Evolutionary conservation across 1,139 yeast species (phyloP), one percentile per base, ranked within the genome.

Genomic region (Magnusiomyces paraingens): DNA sequence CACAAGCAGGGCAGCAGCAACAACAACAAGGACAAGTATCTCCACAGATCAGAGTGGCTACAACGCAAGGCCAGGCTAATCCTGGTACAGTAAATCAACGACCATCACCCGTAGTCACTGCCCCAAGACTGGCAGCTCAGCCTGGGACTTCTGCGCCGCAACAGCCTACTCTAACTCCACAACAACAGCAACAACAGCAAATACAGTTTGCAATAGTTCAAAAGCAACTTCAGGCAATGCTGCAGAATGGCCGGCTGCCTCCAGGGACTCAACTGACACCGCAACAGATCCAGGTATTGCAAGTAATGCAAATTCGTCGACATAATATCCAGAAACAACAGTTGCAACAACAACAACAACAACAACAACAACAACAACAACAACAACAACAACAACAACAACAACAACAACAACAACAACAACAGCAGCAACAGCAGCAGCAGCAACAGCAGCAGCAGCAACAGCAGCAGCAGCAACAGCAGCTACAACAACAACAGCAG

Each of bases 221-320:
- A 42, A 50, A 48, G 18, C 57, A 55, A 45, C 39, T 52, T 47
- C 51, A 47, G 32, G 51, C 47, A 17, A 36, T 51, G 12, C 11
- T 41, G 11, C 47, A 50, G 29, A 26, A 47, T 20, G 46, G 39
- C 17, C 43, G 43, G 8, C 5, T 49, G 41, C 46, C 22, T 12
- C 52, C 44, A 42, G 49, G 44, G 32, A 26, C 32, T 22, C 44
- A 40, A 40, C 44, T 15, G 17, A 18, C 44, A 40, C 44, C 47
- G 45, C 36, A 35, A 26, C 50, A 45, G 40, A 43, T 29, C n/a
- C 49, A 50, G 29, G 51, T 49, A 47, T 84, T 69, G 21, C 64
- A 63, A 51, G 60, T 81, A 64, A 73, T 88, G 57, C 78, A 85
- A 17, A 73, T 70, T 55, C 80, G 78, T 59, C 81, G 84, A 61